Conservation (phyloP, 129 eudicot genomes). For the Flaveria sonorensis region DNA sequence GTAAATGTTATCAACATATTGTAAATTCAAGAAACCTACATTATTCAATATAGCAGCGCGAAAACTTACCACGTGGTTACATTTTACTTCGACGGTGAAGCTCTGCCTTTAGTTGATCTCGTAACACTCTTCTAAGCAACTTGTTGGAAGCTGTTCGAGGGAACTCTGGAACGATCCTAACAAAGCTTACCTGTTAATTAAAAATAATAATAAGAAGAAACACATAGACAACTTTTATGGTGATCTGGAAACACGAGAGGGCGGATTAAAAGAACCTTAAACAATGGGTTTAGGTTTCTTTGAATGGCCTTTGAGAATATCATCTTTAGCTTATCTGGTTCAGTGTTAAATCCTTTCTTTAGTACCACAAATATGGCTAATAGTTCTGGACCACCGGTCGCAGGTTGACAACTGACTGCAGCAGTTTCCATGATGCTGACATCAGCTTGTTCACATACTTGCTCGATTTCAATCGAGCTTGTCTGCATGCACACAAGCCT, state of each 20-base stretch:
- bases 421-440: constrained; percentile 77
- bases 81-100: constrained; percentile 56
- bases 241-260: neutral
- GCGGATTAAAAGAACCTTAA: constrained; percentile 60
- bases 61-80: constrained; percentile 21
- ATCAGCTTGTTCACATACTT: constrained; percentile 76
- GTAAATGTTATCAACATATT: neutral
- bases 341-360: constrained; percentile 47
- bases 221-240: neutral
- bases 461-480: constrained; percentile 89
- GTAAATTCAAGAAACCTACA: neutral
- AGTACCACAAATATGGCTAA: constrained; percentile 79
- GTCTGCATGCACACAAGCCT: constrained; percentile 52
- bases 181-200: constrained; percentile 67
- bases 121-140: constrained; percentile 70
- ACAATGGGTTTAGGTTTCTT: constrained; percentile 79
- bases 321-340: constrained; percentile 57
- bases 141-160: constrained; percentile 92
- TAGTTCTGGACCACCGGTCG: constrained; percentile 82
- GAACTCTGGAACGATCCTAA: constrained; percentile 67
- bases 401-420: constrained; percentile 77
- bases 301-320: constrained; percentile 77
- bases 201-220: constrained; percentile 6
- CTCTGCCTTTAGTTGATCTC: constrained; percentile 67
- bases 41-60: neutral